Evolutionary conservation across 129 eudicot species (phyloP).

Genomic region (Chrysanthemum lavandulifolium): DNA sequence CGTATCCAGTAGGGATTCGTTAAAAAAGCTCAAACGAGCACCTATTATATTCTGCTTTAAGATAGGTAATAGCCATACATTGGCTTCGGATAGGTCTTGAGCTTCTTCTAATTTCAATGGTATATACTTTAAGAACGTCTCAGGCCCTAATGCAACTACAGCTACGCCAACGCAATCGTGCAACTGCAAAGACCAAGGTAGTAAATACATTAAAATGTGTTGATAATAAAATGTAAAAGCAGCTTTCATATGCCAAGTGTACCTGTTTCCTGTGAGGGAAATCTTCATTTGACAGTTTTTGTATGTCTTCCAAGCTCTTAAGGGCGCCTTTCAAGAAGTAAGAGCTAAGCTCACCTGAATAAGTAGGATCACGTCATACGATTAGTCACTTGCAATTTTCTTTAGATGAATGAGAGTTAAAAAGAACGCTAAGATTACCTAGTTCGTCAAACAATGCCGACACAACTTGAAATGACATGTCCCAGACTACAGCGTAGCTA

Average conservation of each 20-base stretch:
- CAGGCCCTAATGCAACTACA: slow-evolving; percentile 90
- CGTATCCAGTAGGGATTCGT: slow-evolving; percentile 48
- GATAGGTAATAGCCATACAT: slow-evolving; percentile 90
- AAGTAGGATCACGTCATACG: neutral
- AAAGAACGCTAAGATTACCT: slow-evolving; percentile 39
- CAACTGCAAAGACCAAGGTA: slow-evolving; percentile 46
- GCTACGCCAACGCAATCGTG: slow-evolving; percentile 91
- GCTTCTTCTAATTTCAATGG: slow-evolving; percentile 64
- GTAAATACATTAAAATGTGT: neutral
- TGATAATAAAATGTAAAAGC: neutral
- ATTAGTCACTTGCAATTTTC: neutral
- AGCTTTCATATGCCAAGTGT: slow-evolving; percentile 5
- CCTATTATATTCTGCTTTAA: slow-evolving; percentile 81
- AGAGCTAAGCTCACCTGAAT: slow-evolving; percentile 60
- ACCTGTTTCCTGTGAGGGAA: slow-evolving; percentile 86
- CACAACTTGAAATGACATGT: slow-evolving; percentile 86
- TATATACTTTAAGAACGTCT: slow-evolving; percentile 53
- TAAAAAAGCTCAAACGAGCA: slow-evolving; percentile 73
- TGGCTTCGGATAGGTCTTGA: slow-evolving; percentile 60
- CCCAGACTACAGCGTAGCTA: slow-evolving; percentile 74
- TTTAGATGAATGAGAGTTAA: neutral
- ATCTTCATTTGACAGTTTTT: slow-evolving; percentile 80
- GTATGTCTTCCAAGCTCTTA: slow-evolving; percentile 74
- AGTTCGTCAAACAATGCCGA: slow-evolving; percentile 83
- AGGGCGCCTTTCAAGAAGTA: slow-evolving; percentile 58